Conservation (phyloP, 2,329 filamentous ascomycete species). For the Claviceps sp. region DNA sequence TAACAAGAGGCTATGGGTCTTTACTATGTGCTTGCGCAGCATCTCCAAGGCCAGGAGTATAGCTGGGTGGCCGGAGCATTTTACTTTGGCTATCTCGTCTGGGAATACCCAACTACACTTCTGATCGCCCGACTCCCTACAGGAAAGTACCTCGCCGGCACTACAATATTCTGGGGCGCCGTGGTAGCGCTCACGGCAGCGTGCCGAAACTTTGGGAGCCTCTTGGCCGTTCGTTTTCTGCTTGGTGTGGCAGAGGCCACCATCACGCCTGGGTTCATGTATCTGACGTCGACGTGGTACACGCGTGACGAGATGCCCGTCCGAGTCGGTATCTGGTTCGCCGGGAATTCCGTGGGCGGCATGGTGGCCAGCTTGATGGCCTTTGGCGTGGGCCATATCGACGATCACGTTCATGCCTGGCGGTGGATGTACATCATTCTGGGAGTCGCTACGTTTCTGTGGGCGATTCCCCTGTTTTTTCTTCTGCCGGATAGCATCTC, state of each 20-base stretch:
- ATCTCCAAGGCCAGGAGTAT: conserved; percentile 7
- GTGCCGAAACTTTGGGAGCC: conserved; percentile 25
- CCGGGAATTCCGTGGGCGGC: conserved; percentile 35
- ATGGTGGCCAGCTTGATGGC: conserved; percentile 35
- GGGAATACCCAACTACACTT: conserved; percentile 34
- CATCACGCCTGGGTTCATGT: conserved; percentile 39
- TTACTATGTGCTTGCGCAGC: neutral
- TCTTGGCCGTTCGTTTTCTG: conserved; percentile 34
- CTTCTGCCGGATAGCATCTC: conserved; percentile 40
- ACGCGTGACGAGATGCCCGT: conserved; percentile 30
- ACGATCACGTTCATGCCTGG: conserved; percentile 33
- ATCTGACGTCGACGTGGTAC: conserved; percentile 40
- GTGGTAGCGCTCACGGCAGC: conserved; percentile 29
- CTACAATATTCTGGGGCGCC: conserved; percentile 34
- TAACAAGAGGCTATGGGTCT: neutral
- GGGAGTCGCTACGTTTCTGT: conserved; percentile 35
- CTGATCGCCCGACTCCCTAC: conserved; percentile 32
- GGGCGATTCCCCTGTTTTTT: conserved; percentile 33
- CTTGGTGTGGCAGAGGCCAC: conserved; percentile 40
- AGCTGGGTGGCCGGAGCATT: conserved; percentile 13
- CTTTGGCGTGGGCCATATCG: conserved; percentile 42
- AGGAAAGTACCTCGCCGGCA: conserved; percentile 30
- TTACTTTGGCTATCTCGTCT: conserved; percentile 33
- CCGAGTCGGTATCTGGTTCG: conserved; percentile 43
- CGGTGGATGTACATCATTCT: conserved; percentile 45